These are phyloP conservation scores for Taiozyma sp. DNA, from an alignment of 1,139 yeast species.

Conservation along the genomic window DNA sequence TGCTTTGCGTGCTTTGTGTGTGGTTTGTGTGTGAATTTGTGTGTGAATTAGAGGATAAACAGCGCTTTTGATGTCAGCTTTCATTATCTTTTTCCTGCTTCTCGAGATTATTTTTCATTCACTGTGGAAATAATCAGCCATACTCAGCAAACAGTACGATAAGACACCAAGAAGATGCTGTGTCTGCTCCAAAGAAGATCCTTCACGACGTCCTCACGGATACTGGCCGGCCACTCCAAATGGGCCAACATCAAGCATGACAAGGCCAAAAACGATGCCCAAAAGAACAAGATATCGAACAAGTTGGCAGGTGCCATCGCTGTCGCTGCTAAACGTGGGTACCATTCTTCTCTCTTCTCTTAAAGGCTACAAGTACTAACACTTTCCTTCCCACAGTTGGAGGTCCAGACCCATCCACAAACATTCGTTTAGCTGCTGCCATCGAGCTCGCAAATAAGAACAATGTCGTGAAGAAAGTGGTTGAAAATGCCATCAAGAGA, in stretches of 20 bases:
- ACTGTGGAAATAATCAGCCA: no score
- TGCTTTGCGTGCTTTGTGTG: neutral
- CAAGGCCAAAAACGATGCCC: conserved; percentile 89
- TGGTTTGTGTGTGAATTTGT: neutral
- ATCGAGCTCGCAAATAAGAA: conserved; percentile 74
- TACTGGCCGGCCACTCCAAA: conserved; percentile 69
- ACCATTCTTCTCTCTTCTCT: neutral
- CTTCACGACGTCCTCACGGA: conserved; percentile 5
- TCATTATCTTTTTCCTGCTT: neutral
- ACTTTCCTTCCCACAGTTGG: conserved; percentile 33
- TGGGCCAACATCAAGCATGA: conserved; percentile 96
- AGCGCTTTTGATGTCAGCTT: no score
- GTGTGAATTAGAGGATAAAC: no score
- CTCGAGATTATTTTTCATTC: neutral
- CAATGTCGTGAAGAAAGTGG: conserved; percentile 79
- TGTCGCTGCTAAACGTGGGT: conserved; percentile 54
- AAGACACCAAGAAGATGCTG: neutral
- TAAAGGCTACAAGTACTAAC: neutral
- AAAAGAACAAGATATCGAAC: conserved; percentile 64
- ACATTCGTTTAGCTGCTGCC: conserved; percentile 69
- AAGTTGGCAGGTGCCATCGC: conserved; percentile 71
- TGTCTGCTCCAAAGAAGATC: neutral
- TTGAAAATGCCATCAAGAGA: conserved; percentile 82
- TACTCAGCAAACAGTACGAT: no score
- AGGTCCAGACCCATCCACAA: conserved; percentile 54